Conservation (phyloP, 2,329 filamentous ascomycete genomes). For the Pyrenophora teres region DNA sequence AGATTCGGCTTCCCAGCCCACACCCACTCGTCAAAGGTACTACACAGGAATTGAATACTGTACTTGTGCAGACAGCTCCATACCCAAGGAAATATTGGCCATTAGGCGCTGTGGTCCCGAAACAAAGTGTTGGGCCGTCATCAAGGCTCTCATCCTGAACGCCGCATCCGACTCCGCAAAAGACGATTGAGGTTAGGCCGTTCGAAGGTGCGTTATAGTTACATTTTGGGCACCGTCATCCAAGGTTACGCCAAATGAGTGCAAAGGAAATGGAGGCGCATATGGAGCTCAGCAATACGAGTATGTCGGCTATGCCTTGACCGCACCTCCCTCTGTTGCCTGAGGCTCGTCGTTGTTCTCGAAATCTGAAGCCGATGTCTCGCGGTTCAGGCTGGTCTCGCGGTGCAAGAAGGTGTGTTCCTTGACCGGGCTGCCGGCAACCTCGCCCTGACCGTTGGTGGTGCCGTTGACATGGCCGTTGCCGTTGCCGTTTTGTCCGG, state of each 20-base stretch:
- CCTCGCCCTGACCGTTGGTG: conserved; percentile 45
- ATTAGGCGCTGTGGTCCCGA: conserved; percentile 7
- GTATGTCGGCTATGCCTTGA: conserved; percentile 24
- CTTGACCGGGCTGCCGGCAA: conserved; percentile 80
- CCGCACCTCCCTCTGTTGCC: conserved; percentile 18
- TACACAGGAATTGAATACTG: conserved; percentile 28
- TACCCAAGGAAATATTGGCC: conserved; percentile 8
- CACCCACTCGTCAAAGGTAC: conserved; percentile 9
- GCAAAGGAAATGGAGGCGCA: conserved; percentile 1
- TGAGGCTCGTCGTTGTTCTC: conserved; percentile 40
- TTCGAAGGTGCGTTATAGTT: conserved; percentile 18
- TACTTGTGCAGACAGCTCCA: background rate
- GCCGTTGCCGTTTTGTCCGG: conserved; percentile 43
- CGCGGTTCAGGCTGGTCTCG: conserved; percentile 75
- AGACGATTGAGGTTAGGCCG: conserved; percentile 18
- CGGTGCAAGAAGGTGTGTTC: conserved; percentile 86
- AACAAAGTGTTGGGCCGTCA: conserved; percentile 2
- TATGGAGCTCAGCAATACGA: conserved; percentile 1
- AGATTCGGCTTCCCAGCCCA: background rate
- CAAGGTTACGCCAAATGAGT: conserved; percentile 11
- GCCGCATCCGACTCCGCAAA: conserved; percentile 19
- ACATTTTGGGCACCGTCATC: conserved; percentile 24
- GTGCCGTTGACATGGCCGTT: conserved; percentile 35
- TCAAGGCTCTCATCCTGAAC: conserved; percentile 18
- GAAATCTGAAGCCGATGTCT: conserved; percentile 74